Conservation (phyloP, 2,329 filamentous ascomycete species). For the Phymatotrichopsis omnivora region DNA sequence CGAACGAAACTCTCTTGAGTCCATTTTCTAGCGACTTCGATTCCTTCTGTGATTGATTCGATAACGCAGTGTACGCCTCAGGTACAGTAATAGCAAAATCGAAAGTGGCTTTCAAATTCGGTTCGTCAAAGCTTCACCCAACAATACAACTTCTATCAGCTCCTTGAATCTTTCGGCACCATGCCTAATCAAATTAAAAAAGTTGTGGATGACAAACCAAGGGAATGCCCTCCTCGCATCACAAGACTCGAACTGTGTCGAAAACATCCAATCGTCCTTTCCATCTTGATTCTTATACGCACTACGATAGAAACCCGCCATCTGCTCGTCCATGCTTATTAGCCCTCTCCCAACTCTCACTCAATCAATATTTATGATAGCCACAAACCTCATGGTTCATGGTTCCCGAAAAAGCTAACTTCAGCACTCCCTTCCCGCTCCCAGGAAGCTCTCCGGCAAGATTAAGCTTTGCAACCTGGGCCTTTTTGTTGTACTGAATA, state of each 20-base stretch:
- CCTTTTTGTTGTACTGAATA: constrained; percentile 71
- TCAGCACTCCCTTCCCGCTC: constrained; percentile 54
- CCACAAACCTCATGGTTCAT: constrained; percentile 59
- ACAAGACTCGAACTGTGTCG: constrained; percentile 94
- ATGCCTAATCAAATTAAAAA: neutral
- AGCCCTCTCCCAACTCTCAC: no score
- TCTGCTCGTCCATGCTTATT: constrained; percentile 35
- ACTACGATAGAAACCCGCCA: constrained; percentile 88
- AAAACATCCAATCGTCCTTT: constrained; percentile 53
- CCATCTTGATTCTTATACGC: constrained; percentile 65
- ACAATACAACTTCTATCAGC: neutral
- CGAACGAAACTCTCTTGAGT: constrained; percentile 61
- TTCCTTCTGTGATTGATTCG: constrained; percentile 56
- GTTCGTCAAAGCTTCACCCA: constrained; percentile 65
- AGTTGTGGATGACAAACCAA: constrained; percentile 41
- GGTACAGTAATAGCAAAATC: constrained; percentile 90
- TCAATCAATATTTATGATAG: constrained; percentile 17
- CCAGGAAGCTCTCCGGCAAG: constrained; percentile 63
- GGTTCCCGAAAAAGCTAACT: constrained; percentile 65
- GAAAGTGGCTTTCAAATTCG: constrained; percentile 91
- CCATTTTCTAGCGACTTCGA: constrained; percentile 34
- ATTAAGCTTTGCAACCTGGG: constrained; percentile 69
- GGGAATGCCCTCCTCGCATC: constrained; percentile 92
- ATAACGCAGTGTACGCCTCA: constrained; percentile 69
- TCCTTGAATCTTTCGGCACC: neutral